phyloP scores from a whole-genome alignment of 805 yeast species.

The Metschnikowia cerradonensis region DNA sequence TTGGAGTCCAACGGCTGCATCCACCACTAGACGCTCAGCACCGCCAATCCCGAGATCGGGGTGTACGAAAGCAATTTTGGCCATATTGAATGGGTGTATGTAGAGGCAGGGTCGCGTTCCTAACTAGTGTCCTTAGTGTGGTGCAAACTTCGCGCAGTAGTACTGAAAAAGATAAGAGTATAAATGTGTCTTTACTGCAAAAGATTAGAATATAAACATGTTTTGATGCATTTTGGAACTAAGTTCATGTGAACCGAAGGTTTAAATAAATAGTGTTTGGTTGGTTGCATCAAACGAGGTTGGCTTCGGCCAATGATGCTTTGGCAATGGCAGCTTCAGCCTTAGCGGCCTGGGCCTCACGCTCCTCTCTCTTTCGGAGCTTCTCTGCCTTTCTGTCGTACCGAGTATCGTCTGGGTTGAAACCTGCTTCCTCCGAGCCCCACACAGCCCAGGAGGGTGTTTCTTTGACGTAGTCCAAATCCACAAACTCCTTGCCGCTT shows the following conservation, averaged over 20 bases:
- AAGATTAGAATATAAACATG: not conserved
- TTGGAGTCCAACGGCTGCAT: conserved; percentile 87
- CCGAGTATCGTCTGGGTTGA: conserved; percentile 79
- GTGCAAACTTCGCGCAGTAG: not conserved
- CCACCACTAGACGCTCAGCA: conserved; percentile 95
- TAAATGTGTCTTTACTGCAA: no score
- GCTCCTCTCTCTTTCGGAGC: conserved; percentile 41
- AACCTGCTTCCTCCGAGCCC: conserved; percentile 83
- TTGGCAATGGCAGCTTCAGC: conserved; percentile 7
- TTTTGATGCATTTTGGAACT: not conserved
- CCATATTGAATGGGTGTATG: conserved; percentile 6
- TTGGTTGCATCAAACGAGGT: not conserved
- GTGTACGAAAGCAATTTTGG: conserved; percentile 77
- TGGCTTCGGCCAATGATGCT: conserved; percentile 2
- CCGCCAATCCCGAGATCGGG: conserved; percentile 98
- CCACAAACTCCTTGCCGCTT: conserved; percentile 63
- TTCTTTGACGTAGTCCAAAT: conserved; percentile 72
- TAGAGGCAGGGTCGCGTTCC: not conserved
- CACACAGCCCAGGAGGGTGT: conserved; percentile 92
- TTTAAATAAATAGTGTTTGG: not conserved
- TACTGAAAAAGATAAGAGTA: not conserved
- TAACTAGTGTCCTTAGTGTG: not conserved
- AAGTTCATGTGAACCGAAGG: not conserved
- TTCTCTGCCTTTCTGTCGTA: conserved; percentile 62
- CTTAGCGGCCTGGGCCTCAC: conserved; percentile 25